A percentile compares a stretch with the other conserved stretches of the same genome.
These are phyloP conservation scores for Ustanciosporium gigantosporum DNA, from an alignment of 1,284 basidiomycete species.

Conservation along the genomic window DNA sequence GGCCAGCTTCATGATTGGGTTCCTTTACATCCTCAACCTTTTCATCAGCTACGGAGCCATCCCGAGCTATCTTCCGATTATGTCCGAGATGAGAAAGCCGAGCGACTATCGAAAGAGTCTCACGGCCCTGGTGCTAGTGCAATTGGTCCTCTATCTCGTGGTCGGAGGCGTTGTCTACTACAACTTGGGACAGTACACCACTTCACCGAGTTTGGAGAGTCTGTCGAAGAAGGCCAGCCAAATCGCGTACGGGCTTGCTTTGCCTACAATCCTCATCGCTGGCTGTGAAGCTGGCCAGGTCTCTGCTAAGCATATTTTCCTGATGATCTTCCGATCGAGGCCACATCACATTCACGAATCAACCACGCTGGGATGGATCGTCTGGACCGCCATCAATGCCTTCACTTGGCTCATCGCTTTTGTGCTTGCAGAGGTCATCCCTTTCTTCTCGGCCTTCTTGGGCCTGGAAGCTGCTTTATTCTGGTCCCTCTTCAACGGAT, in stretches of 20 bases:
- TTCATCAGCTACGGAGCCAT: slow-evolving; percentile 48
- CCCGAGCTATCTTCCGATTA: slow-evolving; percentile 48
- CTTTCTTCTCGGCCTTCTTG: slow-evolving; percentile 47
- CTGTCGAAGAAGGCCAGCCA: slow-evolving; percentile 32
- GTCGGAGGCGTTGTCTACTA: slow-evolving; percentile 53
- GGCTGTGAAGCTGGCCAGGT: slow-evolving; percentile 52
- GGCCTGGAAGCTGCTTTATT: slow-evolving; percentile 47
- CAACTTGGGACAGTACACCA: slow-evolving; percentile 53
- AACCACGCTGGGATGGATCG: slow-evolving; percentile 34
- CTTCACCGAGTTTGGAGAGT: slow-evolving; percentile 50
- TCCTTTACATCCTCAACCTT: slow-evolving; percentile 44
- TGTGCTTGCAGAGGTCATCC: slow-evolving; percentile 48
- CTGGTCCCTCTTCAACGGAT: slow-evolving; percentile 46
- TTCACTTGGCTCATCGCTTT: slow-evolving; percentile 46
- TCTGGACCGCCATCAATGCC: slow-evolving; percentile 47
- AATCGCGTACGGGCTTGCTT: slow-evolving; percentile 51
- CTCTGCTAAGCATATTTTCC: slow-evolving; percentile 44
- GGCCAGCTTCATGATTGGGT: slow-evolving; percentile 43
- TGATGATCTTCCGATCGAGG: slow-evolving; percentile 42
- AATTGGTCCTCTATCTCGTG: slow-evolving; percentile 51
- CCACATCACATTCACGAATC: slow-evolving; percentile 39
- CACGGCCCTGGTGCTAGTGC: slow-evolving; percentile 25
- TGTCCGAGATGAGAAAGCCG: slow-evolving; percentile 53
- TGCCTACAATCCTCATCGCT: slow-evolving; percentile 52
- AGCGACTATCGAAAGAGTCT: slow-evolving; percentile 45